Base-by-base conservation (phyloP, 345 rosid genomes). In the Iberis pinnata region DNA sequence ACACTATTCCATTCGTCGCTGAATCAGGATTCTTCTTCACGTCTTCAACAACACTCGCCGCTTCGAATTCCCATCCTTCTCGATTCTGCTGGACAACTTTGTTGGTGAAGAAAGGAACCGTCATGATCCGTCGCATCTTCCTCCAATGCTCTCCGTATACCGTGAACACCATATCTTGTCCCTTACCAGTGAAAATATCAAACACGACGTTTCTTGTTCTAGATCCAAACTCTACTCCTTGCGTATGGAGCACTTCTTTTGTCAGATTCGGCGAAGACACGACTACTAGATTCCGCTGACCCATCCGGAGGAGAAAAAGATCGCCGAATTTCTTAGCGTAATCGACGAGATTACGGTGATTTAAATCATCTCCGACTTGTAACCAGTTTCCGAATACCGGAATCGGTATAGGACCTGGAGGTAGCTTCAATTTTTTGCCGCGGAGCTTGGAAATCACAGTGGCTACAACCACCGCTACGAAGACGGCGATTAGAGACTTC, bases 71-170 rank as follows among this genome's bases (percentile, higher is more conserved):
- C 92, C 94, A 80, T 0, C 95, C 86, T 12, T 58, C 40, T 2
- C 92, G 60, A 64, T 88, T 77, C 59, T 75, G 95, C 6, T 83
- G 95, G 7, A 88, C 92, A 0, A 88, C 97, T 45, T 83, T 88
- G 74, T 85, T 82, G 22, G 99, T 92, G 75, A 92, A 92, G 58
- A 93, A 93, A 0, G 98, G 98, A 13, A 92, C 98, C 15, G 98
- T 92, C 98, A 92, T 92, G 76, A 92, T 92, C 61, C 98, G 45
- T 37, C 97, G 39, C 98, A 92, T 93, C 80, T 93, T 93, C 56
- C 99, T 65, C 97, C 99, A 93, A 61, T 93, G 99, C 54, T 93
- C 99, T 0, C 98, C 98, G 63, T 92, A 92, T 1, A 92, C 97
- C 0, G 98, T 92, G 76, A 92, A 92, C 60, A 88, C 98, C 98